Conservation (phyloP, 768 basidiomycete genomes). For the Auricularia heimuer region DNA sequence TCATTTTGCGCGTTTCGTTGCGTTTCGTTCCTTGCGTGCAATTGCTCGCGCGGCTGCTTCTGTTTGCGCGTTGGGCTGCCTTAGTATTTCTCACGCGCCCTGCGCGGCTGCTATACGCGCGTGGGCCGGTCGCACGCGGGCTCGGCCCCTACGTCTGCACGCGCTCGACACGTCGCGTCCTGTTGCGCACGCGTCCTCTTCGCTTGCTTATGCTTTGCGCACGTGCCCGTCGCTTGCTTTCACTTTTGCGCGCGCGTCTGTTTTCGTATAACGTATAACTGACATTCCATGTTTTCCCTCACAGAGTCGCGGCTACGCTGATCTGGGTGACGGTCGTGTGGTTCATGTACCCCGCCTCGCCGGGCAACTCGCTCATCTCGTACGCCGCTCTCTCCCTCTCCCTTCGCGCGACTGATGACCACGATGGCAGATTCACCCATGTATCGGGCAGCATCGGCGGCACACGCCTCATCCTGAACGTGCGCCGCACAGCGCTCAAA, state of each 20-base stretch:
- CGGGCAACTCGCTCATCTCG: constrained; percentile 1
- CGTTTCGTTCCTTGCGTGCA: neutral
- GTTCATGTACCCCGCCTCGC: neutral
- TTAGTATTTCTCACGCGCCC: too few species aligned
- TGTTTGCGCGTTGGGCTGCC: neutral
- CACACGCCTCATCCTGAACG: neutral
- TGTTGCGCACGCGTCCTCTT: too few species aligned
- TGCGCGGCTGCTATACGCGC: too few species aligned
- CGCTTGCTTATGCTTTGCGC: too few species aligned
- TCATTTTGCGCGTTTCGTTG: neutral
- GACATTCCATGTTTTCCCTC: neutral
- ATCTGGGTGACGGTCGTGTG: neutral
- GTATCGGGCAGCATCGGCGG: neutral
- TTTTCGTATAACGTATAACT: neutral
- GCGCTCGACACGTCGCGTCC: too few species aligned
- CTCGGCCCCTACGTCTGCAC: too few species aligned
- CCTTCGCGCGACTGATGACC: neutral
- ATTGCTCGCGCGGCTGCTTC: neutral
- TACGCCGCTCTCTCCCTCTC: neutral
- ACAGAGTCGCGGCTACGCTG: neutral
- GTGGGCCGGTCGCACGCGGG: too few species aligned
- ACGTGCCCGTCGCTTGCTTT: too few species aligned
- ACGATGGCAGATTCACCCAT: neutral
- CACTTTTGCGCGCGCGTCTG: too few species aligned
- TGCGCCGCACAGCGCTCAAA: neutral